Evolutionary conservation across 163 green algal genomes (phyloP).

Genomic region (Prototheca wickerhamii): DNA sequence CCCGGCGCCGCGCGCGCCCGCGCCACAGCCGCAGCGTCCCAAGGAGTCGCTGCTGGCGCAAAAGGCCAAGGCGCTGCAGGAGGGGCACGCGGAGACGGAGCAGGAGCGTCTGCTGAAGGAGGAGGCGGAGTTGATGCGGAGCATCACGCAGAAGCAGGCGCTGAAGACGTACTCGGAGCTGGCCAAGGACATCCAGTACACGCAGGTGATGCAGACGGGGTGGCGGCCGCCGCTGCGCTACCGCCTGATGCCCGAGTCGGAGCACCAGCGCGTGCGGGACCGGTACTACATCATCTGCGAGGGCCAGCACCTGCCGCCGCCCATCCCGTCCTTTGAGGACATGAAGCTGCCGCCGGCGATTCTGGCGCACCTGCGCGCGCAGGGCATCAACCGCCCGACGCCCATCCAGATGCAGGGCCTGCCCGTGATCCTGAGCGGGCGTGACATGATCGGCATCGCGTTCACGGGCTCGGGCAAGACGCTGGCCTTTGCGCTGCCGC

Average conservation of each 20-base stretch:
- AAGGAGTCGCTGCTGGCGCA: constrained; percentile 65
- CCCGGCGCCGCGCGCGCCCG: not conserved
- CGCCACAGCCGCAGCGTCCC: constrained; percentile 14
- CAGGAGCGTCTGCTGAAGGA: constrained; percentile 63
- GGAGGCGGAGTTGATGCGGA: constrained; percentile 82
- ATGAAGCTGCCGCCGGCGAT: constrained; percentile 63
- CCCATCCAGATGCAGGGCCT: constrained; percentile 80
- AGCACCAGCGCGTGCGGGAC: constrained; percentile 64
- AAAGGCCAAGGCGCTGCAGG: constrained; percentile 41
- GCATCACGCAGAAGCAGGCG: constrained; percentile 76
- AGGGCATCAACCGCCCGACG: constrained; percentile 81
- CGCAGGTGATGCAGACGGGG: constrained; percentile 65
- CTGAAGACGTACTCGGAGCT: constrained; percentile 90
- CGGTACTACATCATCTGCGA: constrained; percentile 86
- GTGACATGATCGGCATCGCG: constrained; percentile 97
- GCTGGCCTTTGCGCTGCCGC: constrained; percentile 86
- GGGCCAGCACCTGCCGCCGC: constrained; percentile 77
- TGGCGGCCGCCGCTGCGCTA: constrained; percentile 84
- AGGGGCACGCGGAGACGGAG: constrained; percentile 48
- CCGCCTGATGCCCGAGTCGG: constrained; percentile 48
- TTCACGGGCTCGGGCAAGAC: constrained; percentile 96
- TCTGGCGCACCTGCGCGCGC: constrained; percentile 52
- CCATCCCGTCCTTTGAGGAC: constrained; percentile 77
- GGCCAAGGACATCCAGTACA: constrained; percentile 53
- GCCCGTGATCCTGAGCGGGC: constrained; percentile 56